Evolutionary conservation across 1,284 basidiomycete species (phyloP), one percentile per base, ranked within the genome.

Genomic region (Melampsora americana): DNA sequence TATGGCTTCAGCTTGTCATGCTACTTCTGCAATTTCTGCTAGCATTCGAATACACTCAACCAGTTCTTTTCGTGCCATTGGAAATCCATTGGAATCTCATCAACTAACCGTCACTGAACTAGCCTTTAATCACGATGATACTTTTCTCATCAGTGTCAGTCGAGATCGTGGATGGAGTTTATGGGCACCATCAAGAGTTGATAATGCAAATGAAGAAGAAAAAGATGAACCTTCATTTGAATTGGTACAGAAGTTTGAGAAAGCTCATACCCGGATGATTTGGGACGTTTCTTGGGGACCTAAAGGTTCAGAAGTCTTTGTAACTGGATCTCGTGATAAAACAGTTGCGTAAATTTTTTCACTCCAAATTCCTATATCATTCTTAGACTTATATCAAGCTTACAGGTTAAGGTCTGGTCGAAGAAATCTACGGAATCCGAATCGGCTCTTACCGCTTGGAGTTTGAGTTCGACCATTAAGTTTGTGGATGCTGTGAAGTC

Each of bases 271-370:
- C 0, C 88, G 96, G 42, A 97, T 99, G 81, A 90, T 99, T 53
- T 95, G 96, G 92, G 96, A 99, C 82, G 92, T 90, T 80, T 88
- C 89, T 28, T 99, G 94, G 92, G 48, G 60, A 35, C 86, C 89
- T 0, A 80, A 82, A 1, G 89, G 91, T 79, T 88, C 88, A 5
- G 86, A 89, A 77, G 80, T 89, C 6, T 99, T 99, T 82, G 93
- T 89, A 1, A 99, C 96, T 0, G 95, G 93, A 0, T 95, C 94
- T 5, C 87, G 96, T 62, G 95, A 99, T 83, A 98, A 95, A 85
- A 93, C 90, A n/a, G 93, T 92, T 7, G 16, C 80, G 48, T 18
- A 30, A 70, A 81, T 79, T 73, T 70, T 81, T 16, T 80, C 79
- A 77, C 61, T 46, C 16, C 23, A 7, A 23, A 46, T 50, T 64